These are phyloP conservation scores for Camillea tinctor DNA, from an alignment of 2,329 filamentous ascomycete species.

Conservation along the genomic window DNA sequence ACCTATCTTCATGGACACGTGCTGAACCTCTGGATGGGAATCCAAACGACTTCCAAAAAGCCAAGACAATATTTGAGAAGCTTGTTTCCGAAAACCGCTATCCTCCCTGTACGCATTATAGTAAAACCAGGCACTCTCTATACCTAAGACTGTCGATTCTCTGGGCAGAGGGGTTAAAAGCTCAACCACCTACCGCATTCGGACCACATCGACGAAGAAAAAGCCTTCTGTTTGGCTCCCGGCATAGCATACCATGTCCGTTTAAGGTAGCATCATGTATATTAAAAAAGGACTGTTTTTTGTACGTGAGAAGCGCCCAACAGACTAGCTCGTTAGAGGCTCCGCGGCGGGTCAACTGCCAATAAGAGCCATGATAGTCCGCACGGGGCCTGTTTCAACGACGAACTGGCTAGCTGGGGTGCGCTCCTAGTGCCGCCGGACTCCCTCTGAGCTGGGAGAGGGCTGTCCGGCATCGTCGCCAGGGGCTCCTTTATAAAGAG, in stretches of 20 bases:
- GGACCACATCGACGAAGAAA: neutral
- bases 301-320: neutral
- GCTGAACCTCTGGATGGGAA: no score
- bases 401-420: neutral
- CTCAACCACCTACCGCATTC: neutral
- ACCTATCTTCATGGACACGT: no score
- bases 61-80: no score
- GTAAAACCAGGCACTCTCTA: neutral
- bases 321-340: neutral
- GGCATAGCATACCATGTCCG: neutral
- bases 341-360: neutral
- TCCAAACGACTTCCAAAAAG: no score
- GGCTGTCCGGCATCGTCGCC: neutral
- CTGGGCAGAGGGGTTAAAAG: neutral
- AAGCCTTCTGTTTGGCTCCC: neutral
- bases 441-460: neutral
- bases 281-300: neutral
- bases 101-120: no score
- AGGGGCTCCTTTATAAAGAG: neutral
- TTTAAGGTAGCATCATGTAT: neutral
- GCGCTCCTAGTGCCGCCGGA: neutral
- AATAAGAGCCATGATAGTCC: neutral
- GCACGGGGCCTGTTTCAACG: neutral
- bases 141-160: neutral
- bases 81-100: no score